Percentiles rank a stretch among this genome's conserved stretches.
phyloP scores from a whole-genome alignment of 1,284 basidiomycete genomes.

The Cutaneotrichosporon sp. region DNA sequence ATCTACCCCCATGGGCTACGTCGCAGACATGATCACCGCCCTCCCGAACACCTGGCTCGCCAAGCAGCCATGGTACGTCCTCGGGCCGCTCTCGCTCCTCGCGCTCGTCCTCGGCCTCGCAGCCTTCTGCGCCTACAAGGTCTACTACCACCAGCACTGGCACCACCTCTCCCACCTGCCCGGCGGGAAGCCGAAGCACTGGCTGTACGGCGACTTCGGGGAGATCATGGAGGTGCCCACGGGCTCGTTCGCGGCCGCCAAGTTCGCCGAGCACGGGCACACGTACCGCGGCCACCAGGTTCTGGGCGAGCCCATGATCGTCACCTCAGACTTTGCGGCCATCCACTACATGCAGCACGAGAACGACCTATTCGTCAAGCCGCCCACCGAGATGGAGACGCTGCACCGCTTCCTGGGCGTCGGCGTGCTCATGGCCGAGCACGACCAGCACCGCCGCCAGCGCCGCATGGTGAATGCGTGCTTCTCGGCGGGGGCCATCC shows the following conservation, averaged over 20 bases:
- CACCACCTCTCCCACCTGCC: slow-evolving; percentile 4
- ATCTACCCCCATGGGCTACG: too few relatives aligned
- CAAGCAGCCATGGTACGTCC: too few relatives aligned
- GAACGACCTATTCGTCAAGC: slow-evolving; percentile 68
- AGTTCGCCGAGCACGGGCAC: slow-evolving; percentile 23
- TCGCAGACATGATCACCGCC: too few relatives aligned
- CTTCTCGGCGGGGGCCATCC: slow-evolving; percentile 46
- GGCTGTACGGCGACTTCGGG: slow-evolving; percentile 20
- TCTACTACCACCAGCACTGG: not conserved
- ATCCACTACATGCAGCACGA: slow-evolving; percentile 64
- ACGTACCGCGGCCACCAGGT: slow-evolving; percentile 21
- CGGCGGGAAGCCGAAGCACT: slow-evolving; percentile 5
- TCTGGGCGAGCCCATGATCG: slow-evolving; percentile 25
- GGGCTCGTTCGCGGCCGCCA: slow-evolving; percentile 13
- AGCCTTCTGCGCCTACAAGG: not conserved
- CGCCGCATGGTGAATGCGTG: slow-evolving; percentile 54
- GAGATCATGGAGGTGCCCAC: slow-evolving; percentile 19
- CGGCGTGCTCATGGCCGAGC: slow-evolving; percentile 48
- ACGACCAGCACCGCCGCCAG: slow-evolving; percentile 59
- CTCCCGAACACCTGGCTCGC: too few relatives aligned
- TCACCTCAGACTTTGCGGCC: slow-evolving; percentile 64
- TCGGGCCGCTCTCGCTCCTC: not conserved
- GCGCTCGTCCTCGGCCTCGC: not conserved
- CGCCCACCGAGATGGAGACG: slow-evolving; percentile 61
- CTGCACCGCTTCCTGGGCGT: slow-evolving; percentile 54